phyloP scores from a whole-genome alignment of 1,139 yeast genomes.

The Scheffersomyces lignicola region DNA sequence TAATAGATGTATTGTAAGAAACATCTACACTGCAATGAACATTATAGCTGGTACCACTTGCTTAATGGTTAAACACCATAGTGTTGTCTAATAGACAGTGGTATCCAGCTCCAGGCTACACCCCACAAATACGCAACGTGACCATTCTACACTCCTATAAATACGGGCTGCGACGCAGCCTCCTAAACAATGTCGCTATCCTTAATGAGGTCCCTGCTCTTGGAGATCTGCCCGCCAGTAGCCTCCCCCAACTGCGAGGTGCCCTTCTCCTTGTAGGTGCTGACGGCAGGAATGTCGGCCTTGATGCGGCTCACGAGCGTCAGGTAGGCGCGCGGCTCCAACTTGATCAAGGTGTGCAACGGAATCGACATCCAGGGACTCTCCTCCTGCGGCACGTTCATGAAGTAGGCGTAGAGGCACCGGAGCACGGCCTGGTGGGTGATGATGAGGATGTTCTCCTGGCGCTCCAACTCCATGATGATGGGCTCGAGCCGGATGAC shows the following conservation, averaged over 20 bases:
- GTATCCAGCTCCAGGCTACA: no score
- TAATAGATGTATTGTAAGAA: no score
- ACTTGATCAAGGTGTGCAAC: slow-evolving; percentile 85
- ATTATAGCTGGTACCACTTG: no score
- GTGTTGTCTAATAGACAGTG: no score
- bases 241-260: slow-evolving; percentile 74
- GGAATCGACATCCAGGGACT: slow-evolving; percentile 99
- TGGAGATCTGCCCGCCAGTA: slow-evolving; percentile 24
- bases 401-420: slow-evolving; percentile 94
- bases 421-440: slow-evolving; percentile 98
- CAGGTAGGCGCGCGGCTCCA: slow-evolving; percentile 92
- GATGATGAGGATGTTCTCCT: slow-evolving; percentile 90
- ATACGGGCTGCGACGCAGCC: no score
- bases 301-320: slow-evolving; percentile 86
- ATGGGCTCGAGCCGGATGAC: slow-evolving; percentile 94
- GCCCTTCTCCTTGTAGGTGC: slow-evolving; percentile 94
- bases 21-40: no score
- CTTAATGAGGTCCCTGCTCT: slow-evolving; percentile 45
- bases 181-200: slow-evolving; percentile 18
- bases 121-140: no score
- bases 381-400: slow-evolving; percentile 97
- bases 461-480: slow-evolving; percentile 96
- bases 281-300: slow-evolving; percentile 96
- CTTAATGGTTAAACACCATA: no score
- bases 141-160: no score